Evolutionary conservation across 2,329 filamentous ascomycete genomes (phyloP), one percentile per base, ranked within the genome.

Genomic region (Nemania sp.): DNA sequence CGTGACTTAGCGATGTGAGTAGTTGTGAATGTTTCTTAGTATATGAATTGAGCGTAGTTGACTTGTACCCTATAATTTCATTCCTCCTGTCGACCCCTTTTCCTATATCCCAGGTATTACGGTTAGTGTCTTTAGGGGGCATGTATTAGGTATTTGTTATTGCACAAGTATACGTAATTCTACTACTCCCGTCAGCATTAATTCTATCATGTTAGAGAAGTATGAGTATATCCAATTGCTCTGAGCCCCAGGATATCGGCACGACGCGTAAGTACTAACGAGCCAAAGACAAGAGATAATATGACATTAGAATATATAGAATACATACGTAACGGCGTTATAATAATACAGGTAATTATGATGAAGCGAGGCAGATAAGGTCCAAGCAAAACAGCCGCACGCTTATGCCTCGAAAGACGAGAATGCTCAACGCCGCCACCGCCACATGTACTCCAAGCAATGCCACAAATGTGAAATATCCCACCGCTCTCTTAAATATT

Each of bases 381-480:
- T 53, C 51, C 38, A 43, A 18, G 15, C 10, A 29, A 43, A 67
- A 29, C 53, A 55, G 38, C 27, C 53, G 7, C n/a, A 32, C 43
- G 58, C 58, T 58, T 47, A 41, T 41, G 35, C 59, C 61, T 38
- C 11, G 13, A 53, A 45, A 47, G 41, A 47, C n/a, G n/a, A 52
- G 47, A n/a, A 61, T 43, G 43, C 49, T 45, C 47, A 53, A 63
- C 20, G 53, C 62, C 54, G 32, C 58, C 24, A n/a, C n/a, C n/a
- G n/a, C n/a, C 45, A 54, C 8, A 49, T 47, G 22, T 63, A 66
- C 67, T 63, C 67, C 67, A 60, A 55, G 67, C 58, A 32, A 66
- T 66, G 47, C 58, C 53, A 58, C 22, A 41, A 26, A n/a, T 43
- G 38, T n/a, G 38, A 51, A 51, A 43, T 7, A 7, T 29, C 26